Conservation (phyloP, 2,329 filamentous ascomycete species). For the Podosphaera xanthii region DNA sequence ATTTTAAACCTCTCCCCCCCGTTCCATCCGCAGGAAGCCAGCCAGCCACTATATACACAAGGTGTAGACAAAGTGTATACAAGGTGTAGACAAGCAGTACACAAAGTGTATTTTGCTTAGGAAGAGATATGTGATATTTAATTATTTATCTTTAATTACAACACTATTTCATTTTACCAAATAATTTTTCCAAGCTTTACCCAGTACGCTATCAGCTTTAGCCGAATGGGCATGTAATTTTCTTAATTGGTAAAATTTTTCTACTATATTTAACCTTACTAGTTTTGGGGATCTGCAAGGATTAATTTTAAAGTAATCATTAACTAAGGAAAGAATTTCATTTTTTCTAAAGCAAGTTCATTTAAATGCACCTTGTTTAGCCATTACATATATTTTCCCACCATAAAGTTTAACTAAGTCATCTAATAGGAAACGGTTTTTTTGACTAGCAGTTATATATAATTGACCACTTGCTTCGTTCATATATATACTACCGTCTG, state of each 20-base stretch:
- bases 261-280: neutral
- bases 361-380: constrained; percentile 1
- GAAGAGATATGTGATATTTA: neutral
- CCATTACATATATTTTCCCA: neutral
- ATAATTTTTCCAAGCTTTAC: neutral
- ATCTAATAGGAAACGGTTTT: neutral
- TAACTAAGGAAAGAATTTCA: neutral
- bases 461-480: neutral
- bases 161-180: neutral
- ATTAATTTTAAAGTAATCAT: constrained; percentile 1
- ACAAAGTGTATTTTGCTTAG: too few species aligned
- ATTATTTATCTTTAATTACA: neutral
- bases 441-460: neutral
- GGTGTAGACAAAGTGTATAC: too few species aligned
- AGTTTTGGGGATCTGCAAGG: neutral
- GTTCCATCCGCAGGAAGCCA: neutral
- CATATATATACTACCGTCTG: neutral
- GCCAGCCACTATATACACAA: too few species aligned
- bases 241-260: neutral
- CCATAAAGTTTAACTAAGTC: neutral
- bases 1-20: neutral
- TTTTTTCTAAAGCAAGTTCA: constrained; percentile 1
- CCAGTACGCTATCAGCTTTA: neutral
- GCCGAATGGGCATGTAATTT: neutral
- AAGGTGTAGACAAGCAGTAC: too few species aligned